Percentiles rank a stretch among this genome's conserved stretches.
These are phyloP conservation scores for Arthrobotrys conoides DNA, from an alignment of 2,329 filamentous ascomycete genomes.

Conservation along the genomic window DNA sequence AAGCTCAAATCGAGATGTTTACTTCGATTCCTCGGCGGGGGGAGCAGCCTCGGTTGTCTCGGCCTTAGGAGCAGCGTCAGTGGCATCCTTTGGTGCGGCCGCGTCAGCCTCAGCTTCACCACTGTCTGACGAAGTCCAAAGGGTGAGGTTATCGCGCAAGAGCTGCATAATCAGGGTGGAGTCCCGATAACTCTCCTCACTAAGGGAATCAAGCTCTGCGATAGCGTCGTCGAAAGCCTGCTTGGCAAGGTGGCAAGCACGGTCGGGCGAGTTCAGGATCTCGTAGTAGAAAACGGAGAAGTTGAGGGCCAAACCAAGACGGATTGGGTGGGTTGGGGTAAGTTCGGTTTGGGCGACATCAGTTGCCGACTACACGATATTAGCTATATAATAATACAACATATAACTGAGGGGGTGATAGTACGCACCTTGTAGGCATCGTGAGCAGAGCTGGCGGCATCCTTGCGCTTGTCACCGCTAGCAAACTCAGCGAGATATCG, in stretches of 20 bases:
- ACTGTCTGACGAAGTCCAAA: constrained; percentile 64
- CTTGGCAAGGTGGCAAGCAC: constrained; percentile 97
- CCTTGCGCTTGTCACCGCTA: constrained; percentile 93
- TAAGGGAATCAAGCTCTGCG: constrained; percentile 97
- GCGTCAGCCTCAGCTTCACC: constrained; percentile 69
- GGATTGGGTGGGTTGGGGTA: constrained; percentile 91
- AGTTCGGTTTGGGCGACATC: constrained; percentile 91
- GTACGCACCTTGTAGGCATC: constrained; percentile 87
- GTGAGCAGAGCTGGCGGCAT: constrained; percentile 90
- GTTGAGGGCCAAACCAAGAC: constrained; percentile 91
- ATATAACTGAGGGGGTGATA: constrained; percentile 30
- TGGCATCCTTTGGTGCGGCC: constrained; percentile 22
- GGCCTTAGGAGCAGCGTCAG: constrained; percentile 23
- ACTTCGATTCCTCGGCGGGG: constrained; percentile 47
- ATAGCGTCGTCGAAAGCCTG: constrained; percentile 97
- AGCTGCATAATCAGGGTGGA: constrained; percentile 99
- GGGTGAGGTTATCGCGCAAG: constrained; percentile 86
- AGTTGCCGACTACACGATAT: constrained; percentile 75
- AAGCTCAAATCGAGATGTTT: constrained; percentile 22
- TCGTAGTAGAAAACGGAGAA: constrained; percentile 99
- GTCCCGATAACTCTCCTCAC: constrained; percentile 99
- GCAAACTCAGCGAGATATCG: constrained; percentile 98
- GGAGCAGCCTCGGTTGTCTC: constrained; percentile 42
- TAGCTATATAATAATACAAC: not conserved
- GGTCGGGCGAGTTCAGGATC: constrained; percentile 98